Base-by-base conservation (phyloP, 148 eudicot species). In the Persicaria maculosa region DNA sequence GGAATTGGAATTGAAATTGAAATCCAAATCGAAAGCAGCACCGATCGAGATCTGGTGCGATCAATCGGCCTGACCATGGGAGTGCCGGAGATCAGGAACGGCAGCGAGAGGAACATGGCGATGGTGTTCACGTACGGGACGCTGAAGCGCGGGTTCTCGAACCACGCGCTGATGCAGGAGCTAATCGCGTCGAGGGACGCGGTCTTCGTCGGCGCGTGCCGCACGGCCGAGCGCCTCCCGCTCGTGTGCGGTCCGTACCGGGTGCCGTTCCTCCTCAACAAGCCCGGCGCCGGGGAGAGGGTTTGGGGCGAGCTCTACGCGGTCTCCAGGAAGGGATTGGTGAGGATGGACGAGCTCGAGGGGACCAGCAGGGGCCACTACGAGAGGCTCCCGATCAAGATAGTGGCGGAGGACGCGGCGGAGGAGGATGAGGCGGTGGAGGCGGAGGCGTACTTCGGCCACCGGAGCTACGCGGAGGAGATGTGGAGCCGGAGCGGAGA, bases 61-160 rank as follows among this genome's bases (percentile, higher is more conserved):
- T 52, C 3, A 1, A 52, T 54, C 8, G n/a, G 19, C n/a, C 58
- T 10, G 44, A 31, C 44, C 44, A 65, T 65, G 70, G 70, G 70
- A 65, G 70, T 65, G 7, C 70, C 46, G 47, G 70, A 65, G 44
- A 31, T 31, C 40, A 31, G 44, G 14, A 62, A 4, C 44, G 10
- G 31, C 68, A 44, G 47, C 47, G 70, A 9, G 44, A 57, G 43
- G 68, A 62, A 62, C 44, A 62, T 25, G 72, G 36, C 54, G 54
- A 17, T 77, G 55, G 83, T 91, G 50, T 89, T 91, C 85, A 83
- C 86, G 0, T 91, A 91, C 77, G 97, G 97, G 6, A 91, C 97
- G 1, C 89, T 91, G 9, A 91, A 91, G 74, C 86, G 79, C 14
- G 91, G 88, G 43, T 89, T 87, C 81, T 74, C 85, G 65, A 91